phyloP scores from a whole-genome alignment of 495 filamentous ascomycete species.

The Penicillium silybi region DNA sequence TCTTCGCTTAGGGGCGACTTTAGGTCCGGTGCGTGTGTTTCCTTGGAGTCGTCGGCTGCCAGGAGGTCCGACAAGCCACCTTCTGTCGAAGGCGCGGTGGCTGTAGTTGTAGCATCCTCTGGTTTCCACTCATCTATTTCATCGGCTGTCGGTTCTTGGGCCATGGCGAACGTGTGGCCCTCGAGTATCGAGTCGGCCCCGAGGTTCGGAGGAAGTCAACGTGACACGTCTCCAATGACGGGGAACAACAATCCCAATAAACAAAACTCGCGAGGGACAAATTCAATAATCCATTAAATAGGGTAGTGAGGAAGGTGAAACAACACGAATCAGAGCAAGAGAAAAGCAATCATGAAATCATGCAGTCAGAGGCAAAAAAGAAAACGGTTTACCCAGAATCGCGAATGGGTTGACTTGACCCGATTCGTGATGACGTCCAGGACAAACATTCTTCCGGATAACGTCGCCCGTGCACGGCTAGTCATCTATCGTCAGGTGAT shows the following conservation, averaged over 20 bases:
- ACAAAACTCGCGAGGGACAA: slow-evolving; percentile 4
- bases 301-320: background rate
- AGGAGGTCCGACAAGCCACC: slow-evolving; percentile 7
- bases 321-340: slow-evolving; percentile 12
- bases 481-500: slow-evolving; percentile 13
- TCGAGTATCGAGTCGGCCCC: slow-evolving; percentile 7
- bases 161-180: slow-evolving; percentile 14
- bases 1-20: slow-evolving; percentile 18
- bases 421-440: slow-evolving; percentile 2
- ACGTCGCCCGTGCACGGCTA: slow-evolving; percentile 3
- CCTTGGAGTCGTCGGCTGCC: slow-evolving; percentile 12
- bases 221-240: slow-evolving; percentile 32
- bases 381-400: slow-evolving; percentile 6
- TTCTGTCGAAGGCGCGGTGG: slow-evolving; percentile 6
- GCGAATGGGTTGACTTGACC: slow-evolving; percentile 9
- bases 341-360: slow-evolving; percentile 9
- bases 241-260: slow-evolving; percentile 24
- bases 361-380: slow-evolving; percentile 2
- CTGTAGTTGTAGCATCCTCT: slow-evolving; percentile 14
- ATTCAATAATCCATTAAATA: slow-evolving; percentile 21
- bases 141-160: slow-evolving; percentile 19
- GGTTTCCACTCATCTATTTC: slow-evolving; percentile 37
- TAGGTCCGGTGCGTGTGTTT: slow-evolving; percentile 2
- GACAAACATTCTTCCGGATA: slow-evolving; percentile 11
- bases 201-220: slow-evolving; percentile 15